These are phyloP conservation scores for Thinopyrum elongatum DNA, from an alignment of 176 grass and related monocot species.

Conservation along the genomic window DNA sequence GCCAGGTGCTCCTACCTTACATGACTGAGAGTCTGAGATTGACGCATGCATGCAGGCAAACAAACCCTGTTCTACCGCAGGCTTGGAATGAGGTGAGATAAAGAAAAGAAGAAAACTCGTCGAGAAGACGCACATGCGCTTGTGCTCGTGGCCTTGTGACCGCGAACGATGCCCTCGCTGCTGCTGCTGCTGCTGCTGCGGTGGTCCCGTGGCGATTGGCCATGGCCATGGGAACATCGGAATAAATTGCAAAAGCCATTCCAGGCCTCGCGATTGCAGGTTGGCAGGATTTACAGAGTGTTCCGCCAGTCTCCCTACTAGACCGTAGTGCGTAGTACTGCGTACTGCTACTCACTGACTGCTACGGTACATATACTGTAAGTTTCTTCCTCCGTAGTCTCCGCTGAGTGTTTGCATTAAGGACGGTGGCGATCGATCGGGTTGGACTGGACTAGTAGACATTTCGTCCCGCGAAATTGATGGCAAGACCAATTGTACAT, in stretches of 20 bases:
- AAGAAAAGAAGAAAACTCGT: neutral
- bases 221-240: slow-evolving; percentile 13
- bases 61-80: neutral
- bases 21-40: neutral
- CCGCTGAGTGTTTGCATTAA: neutral
- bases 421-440: neutral
- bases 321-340: neutral
- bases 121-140: neutral
- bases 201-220: slow-evolving; percentile 28
- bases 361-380: neutral
- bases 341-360: neutral
- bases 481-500: neutral
- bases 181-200: too few relatives aligned
- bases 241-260: slow-evolving; percentile 51
- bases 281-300: slow-evolving; percentile 45
- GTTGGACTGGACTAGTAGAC: neutral
- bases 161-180: slow-evolving; percentile 13
- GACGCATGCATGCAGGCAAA: neutral
- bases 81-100: too few relatives aligned
- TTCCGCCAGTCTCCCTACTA: neutral
- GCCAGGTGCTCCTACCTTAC: neutral
- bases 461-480: neutral
- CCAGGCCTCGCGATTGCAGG: slow-evolving; percentile 30
- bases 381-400: neutral
- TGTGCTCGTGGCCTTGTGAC: neutral